Evolutionary conservation across 768 basidiomycete genomes (phyloP).

Genomic region (Podaxis sp.): DNA sequence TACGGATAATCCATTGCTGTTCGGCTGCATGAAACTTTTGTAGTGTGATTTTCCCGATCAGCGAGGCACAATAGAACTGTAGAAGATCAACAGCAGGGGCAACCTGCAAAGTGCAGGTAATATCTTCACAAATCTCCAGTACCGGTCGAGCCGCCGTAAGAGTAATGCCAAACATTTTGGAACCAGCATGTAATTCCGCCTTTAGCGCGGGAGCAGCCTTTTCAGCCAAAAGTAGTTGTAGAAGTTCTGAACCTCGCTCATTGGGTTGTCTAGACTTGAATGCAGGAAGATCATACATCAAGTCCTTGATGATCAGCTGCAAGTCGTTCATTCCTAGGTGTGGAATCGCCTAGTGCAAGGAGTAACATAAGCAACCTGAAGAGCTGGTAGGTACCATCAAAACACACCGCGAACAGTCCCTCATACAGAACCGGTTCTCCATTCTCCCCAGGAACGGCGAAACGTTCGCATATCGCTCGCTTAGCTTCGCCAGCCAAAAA

Average conservation of each 20-base stretch:
- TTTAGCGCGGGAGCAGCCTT: slow-evolving; percentile 31
- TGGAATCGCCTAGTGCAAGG: slow-evolving; percentile 40
- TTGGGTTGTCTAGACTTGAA: slow-evolving; percentile 2
- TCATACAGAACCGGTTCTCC: slow-evolving; percentile 45
- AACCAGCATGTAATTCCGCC: slow-evolving; percentile 15
- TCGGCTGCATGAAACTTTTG: slow-evolving; percentile 39
- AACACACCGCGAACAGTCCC: slow-evolving; percentile 45
- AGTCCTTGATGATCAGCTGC: slow-evolving; percentile 31
- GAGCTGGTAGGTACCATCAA: not conserved
- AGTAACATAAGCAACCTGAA: slow-evolving; percentile 4
- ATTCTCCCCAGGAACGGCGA: slow-evolving; percentile 37
- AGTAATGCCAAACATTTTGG: not conserved
- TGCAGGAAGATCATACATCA: slow-evolving; percentile 10
- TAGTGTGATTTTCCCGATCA: slow-evolving; percentile 43
- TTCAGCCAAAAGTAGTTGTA: slow-evolving; percentile 28
- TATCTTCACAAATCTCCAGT: slow-evolving; percentile 7
- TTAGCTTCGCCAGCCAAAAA: slow-evolving; percentile 55
- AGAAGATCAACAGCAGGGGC: slow-evolving; percentile 43
- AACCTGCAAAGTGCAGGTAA: slow-evolving; percentile 12
- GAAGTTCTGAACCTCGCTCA: slow-evolving; percentile 10
- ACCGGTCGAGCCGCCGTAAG: not conserved
- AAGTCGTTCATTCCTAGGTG: slow-evolving; percentile 37
- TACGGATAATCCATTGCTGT: slow-evolving; percentile 40
- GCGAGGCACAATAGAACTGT: slow-evolving; percentile 43
- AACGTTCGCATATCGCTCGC: slow-evolving; percentile 34